Evolutionary conservation across 2,329 filamentous ascomycete species (phyloP), one percentile per base, ranked within the genome.

Genomic region (Alternaria triticina): DNA sequence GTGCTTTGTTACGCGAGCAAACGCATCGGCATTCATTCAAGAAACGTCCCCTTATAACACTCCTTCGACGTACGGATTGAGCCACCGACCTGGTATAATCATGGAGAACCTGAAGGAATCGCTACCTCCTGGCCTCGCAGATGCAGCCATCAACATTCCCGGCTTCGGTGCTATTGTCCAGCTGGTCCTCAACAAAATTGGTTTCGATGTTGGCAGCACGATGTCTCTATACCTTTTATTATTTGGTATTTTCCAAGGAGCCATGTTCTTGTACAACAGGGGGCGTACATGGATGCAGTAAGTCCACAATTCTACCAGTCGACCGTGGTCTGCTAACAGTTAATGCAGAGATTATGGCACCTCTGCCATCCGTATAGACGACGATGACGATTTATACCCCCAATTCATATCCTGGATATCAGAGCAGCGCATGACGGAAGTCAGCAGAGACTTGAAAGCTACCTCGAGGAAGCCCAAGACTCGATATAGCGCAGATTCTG

Each of bases 141-240:
- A 59, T 12, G 55, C 47, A 17, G 59, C 59, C 7, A 17, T 54
- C 23, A 52, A 45, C 30, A 54, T 54, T 40, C 59, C 59, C 4
- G 59, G 59, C 1, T 6, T 62, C 23, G 59, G 59, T 15, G 55
- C 59, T n/a, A 20, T 62, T 8, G 5, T 52, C 12, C 59, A 62
- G 54, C 22, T 62, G 22, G 11, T 62, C 5, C 43, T 62, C 9
- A 50, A 50, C 40, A 62, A 54, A 50, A 28, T 84, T 23, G 83
- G 83, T 8, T 78, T 86, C 56, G 84, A 86, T 65, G 79, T 85
- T 60, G 83, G 83, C 6, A 62, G 20, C 63, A 85, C 44, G 68
- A 83, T 54, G 83, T 85, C 27, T 81, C 82, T 2, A 67, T 77
- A 78, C 25, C 72, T 84, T 4, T 69, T 85, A 33, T 36, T 82